phyloP scores from a whole-genome alignment of 768 basidiomycete genomes.

The Aureoboletus auriporus region DNA sequence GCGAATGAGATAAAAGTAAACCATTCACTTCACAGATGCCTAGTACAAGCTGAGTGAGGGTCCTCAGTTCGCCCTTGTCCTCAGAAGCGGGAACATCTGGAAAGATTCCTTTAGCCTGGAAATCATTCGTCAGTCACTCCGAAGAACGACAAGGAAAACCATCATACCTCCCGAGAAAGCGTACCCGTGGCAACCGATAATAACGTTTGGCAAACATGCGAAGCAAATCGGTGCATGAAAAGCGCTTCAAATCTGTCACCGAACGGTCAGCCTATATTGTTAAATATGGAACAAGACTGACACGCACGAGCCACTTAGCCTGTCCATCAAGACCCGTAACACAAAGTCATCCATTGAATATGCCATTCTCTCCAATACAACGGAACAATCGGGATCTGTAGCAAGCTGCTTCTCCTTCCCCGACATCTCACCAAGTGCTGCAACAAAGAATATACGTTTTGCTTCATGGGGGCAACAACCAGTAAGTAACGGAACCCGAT shows the following conservation, averaged over 20 bases:
- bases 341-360: constrained; percentile 97
- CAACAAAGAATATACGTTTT: constrained; percentile 70
- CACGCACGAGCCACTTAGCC: constrained; percentile 83
- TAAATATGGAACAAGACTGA: constrained; percentile 2
- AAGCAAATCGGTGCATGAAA: constrained; percentile 82
- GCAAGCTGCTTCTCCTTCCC: constrained; percentile 87
- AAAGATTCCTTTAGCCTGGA: constrained; percentile 51
- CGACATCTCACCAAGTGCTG: constrained; percentile 80
- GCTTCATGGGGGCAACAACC: constrained; percentile 39
- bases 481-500: neutral
- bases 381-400: constrained; percentile 91
- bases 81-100: constrained; percentile 43
- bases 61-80: constrained; percentile 64
- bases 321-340: constrained; percentile 86
- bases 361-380: constrained; percentile 83
- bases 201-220: constrained; percentile 92
- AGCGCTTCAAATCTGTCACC: constrained; percentile 55
- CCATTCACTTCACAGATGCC: constrained; percentile 60
- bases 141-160: neutral
- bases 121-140: neutral
- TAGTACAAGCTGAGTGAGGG: constrained; percentile 57
- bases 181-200: constrained; percentile 64
- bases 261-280: constrained; percentile 1
- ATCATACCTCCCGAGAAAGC: constrained; percentile 61
- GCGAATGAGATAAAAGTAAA: constrained; percentile 9